Base-by-base conservation (phyloP, 257 asterid species). In the Anisodus acutangulus region DNA sequence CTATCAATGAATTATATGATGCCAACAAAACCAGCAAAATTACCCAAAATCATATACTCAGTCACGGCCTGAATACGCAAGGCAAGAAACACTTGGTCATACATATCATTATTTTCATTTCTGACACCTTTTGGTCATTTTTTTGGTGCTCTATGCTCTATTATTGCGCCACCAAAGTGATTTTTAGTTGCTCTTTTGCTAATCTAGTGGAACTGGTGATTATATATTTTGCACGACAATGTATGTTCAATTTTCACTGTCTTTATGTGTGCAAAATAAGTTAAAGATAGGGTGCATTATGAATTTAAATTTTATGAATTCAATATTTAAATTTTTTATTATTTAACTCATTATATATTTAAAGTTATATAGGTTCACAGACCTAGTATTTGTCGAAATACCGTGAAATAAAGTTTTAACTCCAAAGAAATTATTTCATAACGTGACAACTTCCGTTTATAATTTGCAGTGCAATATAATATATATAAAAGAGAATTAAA, bases 81-180 rank as follows among this genome's bases (percentile, higher is more conserved):
- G 66, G 66, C 66, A 59, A 16, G 47, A 76, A 76, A 54, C 63
- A 12, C 63, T 51, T 13, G 59, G 7, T 7, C 81, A 11, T 31
- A 64, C 43, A 66, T 31, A 31, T 11, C 19, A 78, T 78, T 26
- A 31, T 78, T 53, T 78, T 13, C 63, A 53, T 53, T 6, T 53
- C 82, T 78, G 82, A 78, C 82, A 78, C 43, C 64, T 53, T 53
- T 26, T 53, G 4, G 64, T 53, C 26, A 51, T 41, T 41, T 41
- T 26, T 31, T 31, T 31, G 35, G 35, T 31, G 35, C 35, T 51
- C 80, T 47, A 47, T 72, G 41, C 59, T 72, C n/a, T 72, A 72
- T 72, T 45, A n/a, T 72, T 53, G 43, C 19, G 15, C 43, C 43
- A 74, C 54, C 22, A 15, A 67, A 6, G 53, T 68, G 51, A 17